Percentiles rank a stretch among this genome's conserved stretches.
These are phyloP conservation scores for Oleoguttula mirabilis DNA, from an alignment of 495 filamentous ascomycete species.

Conservation along the genomic window DNA sequence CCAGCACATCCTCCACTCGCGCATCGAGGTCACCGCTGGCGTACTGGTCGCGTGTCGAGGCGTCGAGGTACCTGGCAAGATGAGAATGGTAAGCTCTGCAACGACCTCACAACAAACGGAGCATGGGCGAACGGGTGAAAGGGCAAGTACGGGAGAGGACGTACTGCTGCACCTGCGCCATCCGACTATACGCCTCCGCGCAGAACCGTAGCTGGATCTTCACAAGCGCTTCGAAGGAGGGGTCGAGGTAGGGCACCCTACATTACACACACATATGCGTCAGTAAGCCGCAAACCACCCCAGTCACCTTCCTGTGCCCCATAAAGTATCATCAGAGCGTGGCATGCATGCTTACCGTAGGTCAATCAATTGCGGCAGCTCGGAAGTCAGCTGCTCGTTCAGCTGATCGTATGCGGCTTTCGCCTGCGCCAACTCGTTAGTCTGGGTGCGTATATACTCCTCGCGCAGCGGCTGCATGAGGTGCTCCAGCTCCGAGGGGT, in stretches of 20 bases:
- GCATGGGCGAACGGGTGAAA: background rate
- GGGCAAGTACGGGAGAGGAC: background rate
- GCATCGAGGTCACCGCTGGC: constrained; percentile 85
- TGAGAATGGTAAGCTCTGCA: constrained; percentile 2
- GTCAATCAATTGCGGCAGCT: constrained; percentile 96
- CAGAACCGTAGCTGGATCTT: constrained; percentile 98
- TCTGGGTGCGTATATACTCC: constrained; percentile 10
- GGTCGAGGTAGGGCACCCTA: constrained; percentile 83
- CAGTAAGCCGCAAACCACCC: no score
- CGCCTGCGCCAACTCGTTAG: constrained; percentile 34
- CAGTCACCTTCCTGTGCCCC: no score
- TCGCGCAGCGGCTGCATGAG: constrained; percentile 15
- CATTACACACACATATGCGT: background rate
- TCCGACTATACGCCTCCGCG: constrained; percentile 87
- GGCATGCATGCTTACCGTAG: constrained; percentile 50
- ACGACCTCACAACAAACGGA: background rate
- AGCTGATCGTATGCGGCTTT: constrained; percentile 87
- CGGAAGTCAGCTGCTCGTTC: constrained; percentile 86
- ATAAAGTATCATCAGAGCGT: no score
- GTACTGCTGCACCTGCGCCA: constrained; percentile 93
- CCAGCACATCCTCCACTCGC: constrained; percentile 86
- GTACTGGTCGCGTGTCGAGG: constrained; percentile 93
- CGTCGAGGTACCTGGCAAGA: constrained; percentile 63
- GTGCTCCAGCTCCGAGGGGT: constrained; percentile 18
- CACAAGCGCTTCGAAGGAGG: constrained; percentile 90